A percentile compares a stretch with the other conserved stretches of the same genome.
phyloP scores from a whole-genome alignment of 805 yeast species.

The Priceomyces medius region DNA sequence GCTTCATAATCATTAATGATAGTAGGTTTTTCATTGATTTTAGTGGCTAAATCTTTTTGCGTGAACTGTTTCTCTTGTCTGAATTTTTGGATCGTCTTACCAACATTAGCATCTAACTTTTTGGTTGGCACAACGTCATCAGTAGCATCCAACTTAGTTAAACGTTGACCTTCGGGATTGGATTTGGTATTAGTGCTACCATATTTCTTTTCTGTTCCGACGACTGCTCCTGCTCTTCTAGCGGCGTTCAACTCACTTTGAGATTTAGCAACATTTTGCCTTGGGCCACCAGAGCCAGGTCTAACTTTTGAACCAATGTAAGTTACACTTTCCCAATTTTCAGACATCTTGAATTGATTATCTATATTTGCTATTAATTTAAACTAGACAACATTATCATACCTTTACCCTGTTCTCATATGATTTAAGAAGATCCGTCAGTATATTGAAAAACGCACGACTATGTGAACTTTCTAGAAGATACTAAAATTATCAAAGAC shows the following conservation, averaged over 20 bases:
- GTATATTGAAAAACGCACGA: slow-evolving; percentile 6
- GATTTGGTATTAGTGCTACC: slow-evolving; percentile 56
- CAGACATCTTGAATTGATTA: slow-evolving; percentile 41
- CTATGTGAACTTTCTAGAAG: slow-evolving; percentile 8
- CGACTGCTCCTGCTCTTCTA: slow-evolving; percentile 84
- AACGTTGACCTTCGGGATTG: slow-evolving; percentile 90
- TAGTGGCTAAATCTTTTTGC: slow-evolving; percentile 95
- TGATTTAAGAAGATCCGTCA: not conserved
- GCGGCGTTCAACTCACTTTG: slow-evolving; percentile 85
- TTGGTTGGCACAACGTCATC: slow-evolving; percentile 92
- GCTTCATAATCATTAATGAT: slow-evolving; percentile 95
- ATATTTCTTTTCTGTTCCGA: slow-evolving; percentile 92
- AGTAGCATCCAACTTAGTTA: slow-evolving; percentile 89
- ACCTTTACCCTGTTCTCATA: not conserved
- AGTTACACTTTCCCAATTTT: slow-evolving; percentile 86
- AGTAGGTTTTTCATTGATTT: slow-evolving; percentile 92
- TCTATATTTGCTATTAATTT: not conserved
- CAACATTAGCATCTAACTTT: slow-evolving; percentile 80
- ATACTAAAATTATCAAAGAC: not conserved
- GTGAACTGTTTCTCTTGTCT: slow-evolving; percentile 86
- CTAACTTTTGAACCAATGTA: slow-evolving; percentile 87
- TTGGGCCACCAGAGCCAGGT: slow-evolving; percentile 85
- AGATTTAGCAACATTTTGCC: slow-evolving; percentile 78
- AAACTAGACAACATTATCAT: not conserved
- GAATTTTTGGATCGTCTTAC: slow-evolving; percentile 80